Evolutionary conservation across 2,329 filamentous ascomycete genomes (phyloP).

Genomic region (Colletotrichum tropicicola): DNA sequence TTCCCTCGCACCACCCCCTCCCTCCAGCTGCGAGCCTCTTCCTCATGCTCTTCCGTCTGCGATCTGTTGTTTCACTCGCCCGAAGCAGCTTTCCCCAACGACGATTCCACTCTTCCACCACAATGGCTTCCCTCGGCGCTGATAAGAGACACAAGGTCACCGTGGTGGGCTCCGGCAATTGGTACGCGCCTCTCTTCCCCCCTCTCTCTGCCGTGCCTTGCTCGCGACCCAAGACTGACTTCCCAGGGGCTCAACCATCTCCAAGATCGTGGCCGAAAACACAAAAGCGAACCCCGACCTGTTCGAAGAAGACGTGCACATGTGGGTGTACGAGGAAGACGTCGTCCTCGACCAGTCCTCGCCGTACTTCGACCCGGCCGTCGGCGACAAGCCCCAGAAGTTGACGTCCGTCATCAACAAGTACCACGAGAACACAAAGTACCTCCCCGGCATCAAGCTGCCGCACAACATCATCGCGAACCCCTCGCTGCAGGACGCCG

Average conservation of each 20-base stretch:
- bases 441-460: slow-evolving; percentile 87
- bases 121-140: slow-evolving; percentile 50
- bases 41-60: slow-evolving; percentile 31
- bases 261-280: slow-evolving; percentile 97
- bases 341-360: slow-evolving; percentile 78
- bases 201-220: neutral
- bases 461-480: slow-evolving; percentile 87
- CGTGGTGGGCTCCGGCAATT: slow-evolving; percentile 95
- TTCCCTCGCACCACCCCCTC: slow-evolving; percentile 14
- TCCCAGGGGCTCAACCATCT: slow-evolving; percentile 90
- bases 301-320: slow-evolving; percentile 91
- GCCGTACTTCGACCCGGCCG: slow-evolving; percentile 73
- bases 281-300: slow-evolving; percentile 78
- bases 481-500: slow-evolving; percentile 81
- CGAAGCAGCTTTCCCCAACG: slow-evolving; percentile 22
- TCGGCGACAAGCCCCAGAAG: slow-evolving; percentile 78
- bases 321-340: slow-evolving; percentile 99
- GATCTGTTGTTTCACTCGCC: slow-evolving; percentile 22
- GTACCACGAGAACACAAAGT: slow-evolving; percentile 96
- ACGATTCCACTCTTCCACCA: slow-evolving; percentile 22
- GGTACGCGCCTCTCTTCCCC: slow-evolving; percentile 60
- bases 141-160: slow-evolving; percentile 90
- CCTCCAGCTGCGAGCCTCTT: neutral
- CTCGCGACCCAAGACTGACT: too few relatives aligned
- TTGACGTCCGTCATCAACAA: slow-evolving; percentile 92